Evolutionary conservation across 2,329 filamentous ascomycete genomes (phyloP), one percentile per base, ranked within the genome.

Genomic region (Pseudogymnoascus sp.): DNA sequence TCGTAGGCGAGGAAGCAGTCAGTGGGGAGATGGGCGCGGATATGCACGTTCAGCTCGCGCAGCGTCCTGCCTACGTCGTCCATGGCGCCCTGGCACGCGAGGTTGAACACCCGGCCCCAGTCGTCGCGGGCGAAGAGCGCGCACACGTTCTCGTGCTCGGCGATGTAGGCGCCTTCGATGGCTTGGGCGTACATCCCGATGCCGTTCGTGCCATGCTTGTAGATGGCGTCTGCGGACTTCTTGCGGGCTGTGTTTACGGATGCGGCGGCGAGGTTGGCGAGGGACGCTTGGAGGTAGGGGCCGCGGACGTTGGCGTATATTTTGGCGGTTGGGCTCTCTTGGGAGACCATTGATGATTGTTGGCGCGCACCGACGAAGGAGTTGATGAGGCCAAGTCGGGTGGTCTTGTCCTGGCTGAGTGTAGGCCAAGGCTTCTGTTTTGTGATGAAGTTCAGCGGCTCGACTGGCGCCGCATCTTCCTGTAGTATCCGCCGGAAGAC

Each of bases 1-100:
- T 99, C 95, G 74, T 96, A 99, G 7, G 92, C 92, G 59, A 99
- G 83, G 74, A 91, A 97, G 75, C 93, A 97, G 74, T 99, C 95
- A 0, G 91, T 96, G 68, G 87, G 84, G 40, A 97, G 78, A 72
- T 97, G 93, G 42, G 83, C 79, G 72, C 93, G 92, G 75, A 97
- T 92, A 71, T 97, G 93, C 60, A 85, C 83, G 74, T 97, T 97
- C 33, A 99, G 81, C 71, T 97, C 93, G 29, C 90, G 86, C 62
- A 97, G 76, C 0, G 95, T 97, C 69, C 91, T 87, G 5, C 89
- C 87, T 69, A 97, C 89, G 70, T 96, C 92, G 7, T 86, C 83
- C 65, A 99, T 80, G 11, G 93, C 84, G 35, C 84, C 80, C 70
- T 91, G 88, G 72, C 90, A 95, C 1, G 93, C 93, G 15, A 87